Conservation (phyloP, 805 yeast genomes). For the Saccharomycopsis selenospora region DNA sequence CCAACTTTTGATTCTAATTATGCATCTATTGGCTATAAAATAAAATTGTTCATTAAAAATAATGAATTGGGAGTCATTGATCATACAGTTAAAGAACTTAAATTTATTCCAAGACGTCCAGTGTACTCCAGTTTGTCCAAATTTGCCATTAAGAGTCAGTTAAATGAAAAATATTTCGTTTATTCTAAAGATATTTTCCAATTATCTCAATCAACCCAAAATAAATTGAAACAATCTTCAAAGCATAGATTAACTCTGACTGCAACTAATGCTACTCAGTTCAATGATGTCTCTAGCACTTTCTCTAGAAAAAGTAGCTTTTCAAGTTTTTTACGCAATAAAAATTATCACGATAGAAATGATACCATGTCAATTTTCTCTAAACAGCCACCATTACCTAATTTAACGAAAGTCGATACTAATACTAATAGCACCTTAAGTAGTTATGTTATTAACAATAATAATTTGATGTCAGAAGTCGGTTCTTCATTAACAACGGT, state of each 20-base stretch:
- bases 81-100: background rate
- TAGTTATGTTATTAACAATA: background rate
- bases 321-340: background rate
- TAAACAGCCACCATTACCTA: no score
- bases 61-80: background rate
- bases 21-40: conserved; percentile 2
- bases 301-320: background rate
- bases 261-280: background rate
- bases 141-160: background rate
- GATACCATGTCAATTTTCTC: no score
- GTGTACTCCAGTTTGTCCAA: background rate
- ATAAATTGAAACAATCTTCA: background rate
- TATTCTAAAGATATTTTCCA: background rate
- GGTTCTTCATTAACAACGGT: background rate
- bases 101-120: conserved; percentile 4
- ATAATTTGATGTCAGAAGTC: background rate
- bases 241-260: background rate
- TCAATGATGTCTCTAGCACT: background rate
- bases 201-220: background rate
- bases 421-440: background rate
- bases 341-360: no score
- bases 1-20: conserved; percentile 3
- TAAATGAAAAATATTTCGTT: conserved; percentile 2
- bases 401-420: background rate
- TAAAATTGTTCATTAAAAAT: conserved; percentile 3